These are phyloP conservation scores for Corrigiola litoralis DNA, from an alignment of 179 eudicot genomes.

Conservation along the genomic window DNA sequence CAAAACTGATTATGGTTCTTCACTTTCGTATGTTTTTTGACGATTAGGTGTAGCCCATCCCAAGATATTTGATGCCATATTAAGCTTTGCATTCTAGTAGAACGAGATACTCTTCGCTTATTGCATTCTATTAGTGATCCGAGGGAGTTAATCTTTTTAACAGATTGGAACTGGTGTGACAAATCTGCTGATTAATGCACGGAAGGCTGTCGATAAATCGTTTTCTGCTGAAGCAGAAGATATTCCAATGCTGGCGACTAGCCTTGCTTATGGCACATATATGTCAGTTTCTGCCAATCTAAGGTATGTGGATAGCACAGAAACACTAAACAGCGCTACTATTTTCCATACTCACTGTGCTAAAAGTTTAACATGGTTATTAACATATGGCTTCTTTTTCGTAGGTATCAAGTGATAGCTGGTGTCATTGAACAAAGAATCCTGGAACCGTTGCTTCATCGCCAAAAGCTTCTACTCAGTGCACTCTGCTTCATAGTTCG, in stretches of 20 bases:
- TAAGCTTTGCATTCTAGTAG: neutral
- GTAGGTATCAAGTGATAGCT: conserved; percentile 82
- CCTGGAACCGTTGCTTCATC: conserved; percentile 72
- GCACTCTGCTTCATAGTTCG: conserved; percentile 80
- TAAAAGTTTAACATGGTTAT: neutral
- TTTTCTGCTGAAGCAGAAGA: conserved; percentile 75
- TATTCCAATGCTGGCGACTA: conserved; percentile 65
- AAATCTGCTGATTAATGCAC: conserved; percentile 52
- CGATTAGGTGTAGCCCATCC: neutral
- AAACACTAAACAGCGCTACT: neutral
- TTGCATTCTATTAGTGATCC: neutral
- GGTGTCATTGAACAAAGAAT: conserved; percentile 82
- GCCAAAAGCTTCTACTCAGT: conserved; percentile 66
- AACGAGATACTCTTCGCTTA: neutral
- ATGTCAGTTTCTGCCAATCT: conserved; percentile 87
- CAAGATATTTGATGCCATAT: neutral
- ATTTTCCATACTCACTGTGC: neutral
- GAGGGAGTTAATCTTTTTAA: neutral
- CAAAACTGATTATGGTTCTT: neutral
- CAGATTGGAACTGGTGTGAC: conserved; percentile 85
- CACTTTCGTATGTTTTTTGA: neutral
- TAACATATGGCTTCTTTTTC: neutral
- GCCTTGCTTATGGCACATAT: conserved; percentile 77
- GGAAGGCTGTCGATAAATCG: conserved; percentile 64
- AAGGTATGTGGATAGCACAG: conserved; percentile 37